Evolutionary conservation across 805 yeast genomes (phyloP).

Genomic region (Wickerhamomyces bovis): DNA sequence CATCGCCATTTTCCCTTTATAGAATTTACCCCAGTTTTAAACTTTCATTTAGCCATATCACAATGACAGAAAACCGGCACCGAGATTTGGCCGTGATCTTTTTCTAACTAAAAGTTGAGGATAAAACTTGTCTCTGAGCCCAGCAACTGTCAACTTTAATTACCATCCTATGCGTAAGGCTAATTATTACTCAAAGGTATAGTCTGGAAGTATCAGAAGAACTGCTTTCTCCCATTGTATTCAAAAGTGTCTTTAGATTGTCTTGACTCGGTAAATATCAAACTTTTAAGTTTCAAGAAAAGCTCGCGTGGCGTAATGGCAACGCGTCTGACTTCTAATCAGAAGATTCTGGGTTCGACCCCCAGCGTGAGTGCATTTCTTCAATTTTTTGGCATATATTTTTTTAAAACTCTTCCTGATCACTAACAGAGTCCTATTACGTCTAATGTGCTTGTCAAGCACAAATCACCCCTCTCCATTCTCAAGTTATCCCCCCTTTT

Average conservation of each 20-base stretch:
- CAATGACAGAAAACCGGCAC: background rate
- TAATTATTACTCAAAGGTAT: too few relatives aligned
- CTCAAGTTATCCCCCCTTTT: too few relatives aligned
- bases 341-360: constrained; percentile 47
- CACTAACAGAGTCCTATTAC: too few relatives aligned
- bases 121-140: too few relatives aligned
- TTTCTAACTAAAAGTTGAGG: too few relatives aligned
- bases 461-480: background rate
- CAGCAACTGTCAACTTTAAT: too few relatives aligned
- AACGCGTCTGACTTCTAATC: constrained; percentile 28
- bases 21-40: background rate
- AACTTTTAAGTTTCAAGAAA: background rate
- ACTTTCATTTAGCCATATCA: background rate
- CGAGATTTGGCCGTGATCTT: background rate
- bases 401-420: too few relatives aligned
- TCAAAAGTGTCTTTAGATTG: too few relatives aligned
- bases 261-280: background rate
- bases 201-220: too few relatives aligned
- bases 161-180: too few relatives aligned
- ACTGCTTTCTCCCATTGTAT: too few relatives aligned
- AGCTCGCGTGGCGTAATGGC: constrained; percentile 16
- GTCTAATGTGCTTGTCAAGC: too few relatives aligned
- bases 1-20: background rate
- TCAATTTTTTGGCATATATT: background rate
- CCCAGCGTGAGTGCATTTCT: constrained; percentile 39